phyloP scores from a whole-genome alignment of 768 basidiomycete species.

The Lyophyllum semitale region DNA sequence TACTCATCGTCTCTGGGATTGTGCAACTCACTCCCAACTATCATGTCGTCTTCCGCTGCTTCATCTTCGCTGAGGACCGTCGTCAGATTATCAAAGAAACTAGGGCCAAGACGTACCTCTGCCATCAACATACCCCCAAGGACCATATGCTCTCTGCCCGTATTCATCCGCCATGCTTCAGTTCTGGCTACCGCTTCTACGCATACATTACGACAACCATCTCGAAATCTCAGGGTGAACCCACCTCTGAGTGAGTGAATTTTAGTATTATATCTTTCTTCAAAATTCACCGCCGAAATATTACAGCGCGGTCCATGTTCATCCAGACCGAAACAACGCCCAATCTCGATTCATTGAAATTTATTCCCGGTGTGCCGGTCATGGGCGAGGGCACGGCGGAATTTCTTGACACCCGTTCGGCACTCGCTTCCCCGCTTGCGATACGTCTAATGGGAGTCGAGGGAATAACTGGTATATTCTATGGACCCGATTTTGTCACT shows the following conservation, averaged over 20 bases:
- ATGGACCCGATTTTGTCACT: conserved; percentile 97
- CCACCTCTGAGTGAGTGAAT: conserved; percentile 37
- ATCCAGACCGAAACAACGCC: conserved; percentile 98
- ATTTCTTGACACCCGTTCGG: conserved; percentile 86
- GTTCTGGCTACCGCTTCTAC: conserved; percentile 25
- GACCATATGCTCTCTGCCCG: conserved; percentile 7
- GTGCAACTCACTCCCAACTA: not conserved
- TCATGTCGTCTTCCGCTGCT: conserved; percentile 13
- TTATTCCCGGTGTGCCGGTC: conserved; percentile 90
- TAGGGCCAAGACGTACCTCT: not conserved
- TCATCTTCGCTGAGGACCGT: conserved; percentile 16
- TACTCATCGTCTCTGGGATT: conserved; percentile 6
- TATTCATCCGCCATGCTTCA: conserved; percentile 22
- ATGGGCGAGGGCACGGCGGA: conserved; percentile 91
- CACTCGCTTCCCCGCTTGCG: conserved; percentile 92
- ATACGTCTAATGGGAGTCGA: conserved; percentile 93
- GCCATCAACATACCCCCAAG: not conserved
- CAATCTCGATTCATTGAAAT: conserved; percentile 96
- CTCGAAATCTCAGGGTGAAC: conserved; percentile 15
- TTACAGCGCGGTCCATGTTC: conserved; percentile 86
- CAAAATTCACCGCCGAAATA: not conserved
- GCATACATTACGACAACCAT: conserved; percentile 16
- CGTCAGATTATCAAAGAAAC: conserved; percentile 9
- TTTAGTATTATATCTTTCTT: not conserved
- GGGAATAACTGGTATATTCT: conserved; percentile 88